phyloP scores from a whole-genome alignment of 1,284 basidiomycete species.

The Cryptococcus sp. region DNA sequence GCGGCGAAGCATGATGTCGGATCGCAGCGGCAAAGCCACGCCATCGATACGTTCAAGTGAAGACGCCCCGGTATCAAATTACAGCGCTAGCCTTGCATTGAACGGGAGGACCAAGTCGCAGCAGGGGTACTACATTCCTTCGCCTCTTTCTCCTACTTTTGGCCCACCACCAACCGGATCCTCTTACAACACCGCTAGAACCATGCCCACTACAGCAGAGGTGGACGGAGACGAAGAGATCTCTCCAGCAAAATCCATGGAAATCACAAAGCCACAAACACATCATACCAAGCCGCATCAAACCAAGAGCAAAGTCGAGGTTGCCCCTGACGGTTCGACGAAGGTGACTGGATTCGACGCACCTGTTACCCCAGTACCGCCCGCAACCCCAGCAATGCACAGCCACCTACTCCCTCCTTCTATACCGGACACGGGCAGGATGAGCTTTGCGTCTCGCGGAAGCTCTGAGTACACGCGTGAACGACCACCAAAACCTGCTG shows the following conservation, averaged over 20 bases:
- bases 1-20: slow-evolving; percentile 41
- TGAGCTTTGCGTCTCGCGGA: slow-evolving; percentile 9
- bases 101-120: slow-evolving; percentile 20
- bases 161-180: slow-evolving; percentile 12
- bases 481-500: slow-evolving; percentile 31
- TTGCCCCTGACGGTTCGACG: slow-evolving; percentile 28
- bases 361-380: slow-evolving; percentile 19
- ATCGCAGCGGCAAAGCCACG: slow-evolving; percentile 38
- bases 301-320: slow-evolving; percentile 26
- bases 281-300: not conserved
- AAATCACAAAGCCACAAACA: slow-evolving; percentile 12
- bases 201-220: slow-evolving; percentile 17
- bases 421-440: slow-evolving; percentile 14
- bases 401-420: slow-evolving; percentile 5
- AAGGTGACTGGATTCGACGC: slow-evolving; percentile 44
- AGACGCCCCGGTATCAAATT: slow-evolving; percentile 21
- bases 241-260: slow-evolving; percentile 27
- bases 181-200: slow-evolving; percentile 6
- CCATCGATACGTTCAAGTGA: slow-evolving; percentile 36
- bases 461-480: slow-evolving; percentile 20
- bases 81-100: slow-evolving; percentile 9
- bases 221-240: slow-evolving; percentile 15
- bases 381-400: slow-evolving; percentile 11
- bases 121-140: slow-evolving; percentile 34
- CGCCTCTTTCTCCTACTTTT: slow-evolving; percentile 42